Base-by-base conservation (phyloP, 2,329 filamentous ascomycete species). In the Trichoderma sp. region DNA sequence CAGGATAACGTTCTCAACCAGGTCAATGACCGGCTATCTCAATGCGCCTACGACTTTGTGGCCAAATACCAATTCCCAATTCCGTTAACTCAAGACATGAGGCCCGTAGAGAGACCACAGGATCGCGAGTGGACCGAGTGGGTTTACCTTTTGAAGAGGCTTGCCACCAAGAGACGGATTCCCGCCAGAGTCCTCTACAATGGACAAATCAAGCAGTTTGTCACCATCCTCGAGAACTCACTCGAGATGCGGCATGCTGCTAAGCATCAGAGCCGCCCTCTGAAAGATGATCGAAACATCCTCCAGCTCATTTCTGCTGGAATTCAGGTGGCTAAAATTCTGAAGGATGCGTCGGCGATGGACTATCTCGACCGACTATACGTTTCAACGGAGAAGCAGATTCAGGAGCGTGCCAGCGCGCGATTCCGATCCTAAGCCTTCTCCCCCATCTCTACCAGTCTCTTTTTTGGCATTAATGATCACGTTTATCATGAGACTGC, bases 11-110 rank as follows among this genome's bases (percentile, higher is more conserved):
- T 97, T 76, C 85, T 96, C 71, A 89, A 88, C 71, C 88, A 91
- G 81, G 93, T 96, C 81, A 96, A 96, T 83, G 93, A 95, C 82
- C 88, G 93, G 73, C 85, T 97, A 59, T 94, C 93, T 28, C 92
- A 92, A 80, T 96, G 93, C 80, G 93, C 93, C 36, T 97, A 92
- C 85, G 93, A 97, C 82, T 97, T 97, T 81, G 91, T 97, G 77
- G 93, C 93, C 76, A 94, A 94, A 82, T 96, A 96, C 80, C 93
- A 95, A 81, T 97, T 97, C 79, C 93, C 93, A 13, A 94, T 97
- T 76, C 93, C 93, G 12, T 82, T 96, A 77, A 93, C 93, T 71
- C 88, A 92, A 80, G 92, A 95, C 80, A 94, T 94, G 88, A 88
- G 93, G 75, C 91, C 91, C 2, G 87, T 95, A 68, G 90, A 92